These are phyloP conservation scores for Kodamaea derodonti DNA, from an alignment of 1,139 yeast genomes.

Conservation along the genomic window DNA sequence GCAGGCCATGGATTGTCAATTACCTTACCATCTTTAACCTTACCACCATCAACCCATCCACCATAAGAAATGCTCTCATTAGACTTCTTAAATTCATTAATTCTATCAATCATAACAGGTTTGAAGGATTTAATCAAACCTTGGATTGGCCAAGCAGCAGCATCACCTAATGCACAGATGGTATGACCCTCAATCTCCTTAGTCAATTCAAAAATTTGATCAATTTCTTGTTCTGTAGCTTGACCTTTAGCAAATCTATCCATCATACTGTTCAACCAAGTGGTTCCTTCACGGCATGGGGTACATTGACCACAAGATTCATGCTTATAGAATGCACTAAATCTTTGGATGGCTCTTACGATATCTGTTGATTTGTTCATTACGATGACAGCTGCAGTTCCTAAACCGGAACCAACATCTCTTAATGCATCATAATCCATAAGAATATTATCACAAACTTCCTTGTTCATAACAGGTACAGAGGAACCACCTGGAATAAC, in stretches of 20 bases:
- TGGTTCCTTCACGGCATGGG: conserved; percentile 92
- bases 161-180: conserved; percentile 88
- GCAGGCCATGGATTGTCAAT: conserved; percentile 57
- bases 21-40: conserved; percentile 62
- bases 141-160: conserved; percentile 91
- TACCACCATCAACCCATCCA: conserved; percentile 72
- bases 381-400: conserved; percentile 89
- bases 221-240: conserved; percentile 76
- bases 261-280: conserved; percentile 82
- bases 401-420: conserved; percentile 82
- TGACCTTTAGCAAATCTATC: conserved; percentile 74
- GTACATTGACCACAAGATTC: conserved; percentile 95
- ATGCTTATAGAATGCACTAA: conserved; percentile 78
- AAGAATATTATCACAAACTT: conserved; percentile 59
- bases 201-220: conserved; percentile 74
- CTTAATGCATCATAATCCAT: conserved; percentile 87
- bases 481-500: conserved; percentile 89
- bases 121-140: conserved; percentile 80
- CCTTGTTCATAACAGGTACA: conserved; percentile 73
- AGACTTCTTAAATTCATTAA: conserved; percentile 46
- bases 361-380: conserved; percentile 84
- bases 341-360: conserved; percentile 79
- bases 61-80: conserved; percentile 55
- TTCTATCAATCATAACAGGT: conserved; percentile 75
- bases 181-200: conserved; percentile 88